Percentiles rank a stretch among this genome's conserved stretches.
phyloP scores from a whole-genome alignment of 441 rosid genomes.

The Daphne laureola region DNA sequence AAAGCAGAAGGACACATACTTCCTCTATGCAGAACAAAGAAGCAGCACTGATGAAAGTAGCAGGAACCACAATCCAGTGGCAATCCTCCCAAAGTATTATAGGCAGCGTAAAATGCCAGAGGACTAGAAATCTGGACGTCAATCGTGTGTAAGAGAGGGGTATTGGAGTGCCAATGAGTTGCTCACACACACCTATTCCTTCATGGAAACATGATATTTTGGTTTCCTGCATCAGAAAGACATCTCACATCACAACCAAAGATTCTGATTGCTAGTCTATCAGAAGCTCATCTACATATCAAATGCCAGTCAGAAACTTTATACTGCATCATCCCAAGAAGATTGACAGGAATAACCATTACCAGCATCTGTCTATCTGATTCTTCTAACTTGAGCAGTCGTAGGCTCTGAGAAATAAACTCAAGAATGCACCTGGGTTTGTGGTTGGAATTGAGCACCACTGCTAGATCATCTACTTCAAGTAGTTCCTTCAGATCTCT shows the following conservation, averaged over 20 bases:
- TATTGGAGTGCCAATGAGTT: conserved; percentile 76
- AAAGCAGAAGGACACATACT: conserved; percentile 24
- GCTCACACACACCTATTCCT: conserved; percentile 80
- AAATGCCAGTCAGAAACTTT: neutral
- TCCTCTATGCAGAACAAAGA: conserved; percentile 96
- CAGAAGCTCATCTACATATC: no score
- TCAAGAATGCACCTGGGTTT: conserved; percentile 80
- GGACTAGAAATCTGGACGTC: conserved; percentile 89
- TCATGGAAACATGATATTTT: conserved; percentile 66
- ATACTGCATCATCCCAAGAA: neutral
- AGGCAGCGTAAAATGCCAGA: conserved; percentile 93
- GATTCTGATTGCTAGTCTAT: neutral
- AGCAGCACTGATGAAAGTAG: conserved; percentile 91
- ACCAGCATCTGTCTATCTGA: conserved; percentile 64
- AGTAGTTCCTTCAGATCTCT: conserved; percentile 55
- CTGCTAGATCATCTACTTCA: conserved; percentile 63
- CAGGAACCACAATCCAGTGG: conserved; percentile 94
- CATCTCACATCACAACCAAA: neutral
- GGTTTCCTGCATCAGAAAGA: conserved; percentile 42
- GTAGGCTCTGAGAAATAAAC: conserved; percentile 72
- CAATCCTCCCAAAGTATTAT: conserved; percentile 96
- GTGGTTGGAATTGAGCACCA: conserved; percentile 65
- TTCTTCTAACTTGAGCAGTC: conserved; percentile 54
- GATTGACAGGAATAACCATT: conserved; percentile 41
- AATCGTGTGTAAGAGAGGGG: conserved; percentile 90